Conservation (phyloP, 352 stramenopile genomes). For the Peronospora destructor region DNA sequence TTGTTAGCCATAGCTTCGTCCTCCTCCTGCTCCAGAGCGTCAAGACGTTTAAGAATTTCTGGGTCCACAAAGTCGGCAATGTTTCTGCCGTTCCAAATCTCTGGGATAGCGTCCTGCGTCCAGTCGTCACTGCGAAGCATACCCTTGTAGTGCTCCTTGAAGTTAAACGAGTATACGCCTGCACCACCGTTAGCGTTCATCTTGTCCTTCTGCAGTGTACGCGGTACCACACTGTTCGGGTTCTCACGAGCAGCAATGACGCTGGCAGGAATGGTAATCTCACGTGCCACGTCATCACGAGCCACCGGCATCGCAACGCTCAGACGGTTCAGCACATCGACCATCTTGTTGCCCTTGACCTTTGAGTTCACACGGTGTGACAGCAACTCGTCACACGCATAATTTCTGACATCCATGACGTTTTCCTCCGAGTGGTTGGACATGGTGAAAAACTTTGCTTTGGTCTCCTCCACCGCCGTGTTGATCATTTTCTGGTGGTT, state of each 20-base stretch:
- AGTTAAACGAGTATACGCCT: slow-evolving; percentile 96
- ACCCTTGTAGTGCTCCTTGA: slow-evolving; percentile 94
- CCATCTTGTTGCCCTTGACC: slow-evolving; percentile 93
- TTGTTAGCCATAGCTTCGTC: slow-evolving; percentile 91
- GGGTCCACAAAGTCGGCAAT: slow-evolving; percentile 98
- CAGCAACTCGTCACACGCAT: slow-evolving; percentile 94
- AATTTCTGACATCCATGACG: slow-evolving; percentile 91
- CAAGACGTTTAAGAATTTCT: slow-evolving; percentile 95
- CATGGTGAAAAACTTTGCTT: slow-evolving; percentile 95
- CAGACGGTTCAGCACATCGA: slow-evolving; percentile 93
- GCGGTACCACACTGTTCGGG: slow-evolving; percentile 27
- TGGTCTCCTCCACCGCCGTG: slow-evolving; percentile 52
- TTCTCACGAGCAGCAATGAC: slow-evolving; percentile 83
- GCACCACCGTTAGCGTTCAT: slow-evolving; percentile 94
- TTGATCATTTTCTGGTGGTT: slow-evolving; percentile 83
- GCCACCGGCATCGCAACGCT: slow-evolving; percentile 93
- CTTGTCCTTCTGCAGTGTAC: slow-evolving; percentile 76
- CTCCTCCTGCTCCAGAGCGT: slow-evolving; percentile 94
- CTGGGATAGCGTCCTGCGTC: slow-evolving; percentile 94
- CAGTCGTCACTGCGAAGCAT: slow-evolving; percentile 94
- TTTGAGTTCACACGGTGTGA: slow-evolving; percentile 92
- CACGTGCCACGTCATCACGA: slow-evolving; percentile 87
- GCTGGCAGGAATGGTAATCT: slow-evolving; percentile 90
- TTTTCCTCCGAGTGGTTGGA: slow-evolving; percentile 97
- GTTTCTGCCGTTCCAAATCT: slow-evolving; percentile 99